Base-by-base conservation (phyloP, 805 yeast genomes). In the Zygosaccharomyces kombuchaensis region DNA sequence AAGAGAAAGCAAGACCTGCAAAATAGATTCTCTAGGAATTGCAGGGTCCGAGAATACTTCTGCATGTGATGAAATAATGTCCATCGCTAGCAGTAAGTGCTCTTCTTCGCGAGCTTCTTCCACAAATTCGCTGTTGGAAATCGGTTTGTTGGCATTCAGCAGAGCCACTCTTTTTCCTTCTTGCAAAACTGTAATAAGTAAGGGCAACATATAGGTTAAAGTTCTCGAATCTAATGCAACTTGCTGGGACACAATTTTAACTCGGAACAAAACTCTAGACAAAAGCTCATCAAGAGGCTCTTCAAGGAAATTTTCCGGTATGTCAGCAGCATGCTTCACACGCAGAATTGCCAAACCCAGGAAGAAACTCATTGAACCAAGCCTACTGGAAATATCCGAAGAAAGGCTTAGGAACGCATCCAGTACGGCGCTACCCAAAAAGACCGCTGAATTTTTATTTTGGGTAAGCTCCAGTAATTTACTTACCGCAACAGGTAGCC, bases 41-140 rank as follows among this genome's bases (percentile, higher is more conserved):
- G 77, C 63, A 0, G 73, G 72, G 57, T 83, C 82, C 53, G 76
- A 80, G 59, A 93, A 84, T 10, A 73, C 74, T 52, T 81, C 89
- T 17, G 82, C 75, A 57, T 85, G 90, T 2, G 76, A 75, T 34
- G 81, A 72, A 45, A 91, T 71, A 34, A 89, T 80, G 57, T 87
- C 95, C 55, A 90, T 65, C 0, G 91, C 84, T 46, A 91, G 69
- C 40, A 85, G 65, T 40, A 89, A 69, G 56, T 87, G 91, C 61
- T 89, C 97, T 63, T 90, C 96, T 59, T 85, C 89, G n/a, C 81
- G 81, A 54, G 82, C 87, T 62, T 87, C 96, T 45, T 87, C 91
- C 25, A 76, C 76, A 61, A 82, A 85, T 56, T 87, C 95, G 2
- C 82, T 70, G 25, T 81, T 82, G 1, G 74, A 69, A 8, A 68